Percentiles rank a stretch among this genome's conserved stretches.
Evolutionary conservation across 1,139 yeast genomes (phyloP).

Genomic region (Taphrina betulina): DNA sequence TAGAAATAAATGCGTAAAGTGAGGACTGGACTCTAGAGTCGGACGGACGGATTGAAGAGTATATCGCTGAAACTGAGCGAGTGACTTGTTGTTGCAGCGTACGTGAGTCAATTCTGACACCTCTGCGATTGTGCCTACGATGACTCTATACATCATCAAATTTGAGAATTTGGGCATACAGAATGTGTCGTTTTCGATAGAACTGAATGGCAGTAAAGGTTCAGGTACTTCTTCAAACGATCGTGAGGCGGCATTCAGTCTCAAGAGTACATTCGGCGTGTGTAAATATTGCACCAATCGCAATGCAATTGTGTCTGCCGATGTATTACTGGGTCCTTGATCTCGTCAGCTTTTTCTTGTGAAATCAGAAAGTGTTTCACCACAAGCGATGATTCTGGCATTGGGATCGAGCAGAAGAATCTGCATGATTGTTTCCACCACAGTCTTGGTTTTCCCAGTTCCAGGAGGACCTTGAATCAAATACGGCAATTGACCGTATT

Average conservation of each 20-base stretch:
- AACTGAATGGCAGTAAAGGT: slow-evolving; percentile 36
- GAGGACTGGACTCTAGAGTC: slow-evolving; percentile 9
- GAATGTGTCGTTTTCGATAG: slow-evolving; percentile 34
- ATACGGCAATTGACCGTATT: slow-evolving; percentile 36
- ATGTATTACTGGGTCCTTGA: slow-evolving; percentile 36
- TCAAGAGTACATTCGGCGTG: slow-evolving; percentile 33
- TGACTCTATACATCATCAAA: slow-evolving; percentile 34
- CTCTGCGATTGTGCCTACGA: slow-evolving; percentile 37
- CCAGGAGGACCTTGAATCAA: slow-evolving; percentile 38
- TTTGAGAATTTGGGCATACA: slow-evolving; percentile 33
- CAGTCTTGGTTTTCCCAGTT: slow-evolving; percentile 38
- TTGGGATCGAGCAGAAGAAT: slow-evolving; percentile 30
- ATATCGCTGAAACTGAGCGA: slow-evolving; percentile 30
- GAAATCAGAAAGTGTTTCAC: slow-evolving; percentile 30
- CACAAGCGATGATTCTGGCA: slow-evolving; percentile 23
- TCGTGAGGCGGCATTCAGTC: slow-evolving; percentile 33
- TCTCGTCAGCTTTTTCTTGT: neutral
- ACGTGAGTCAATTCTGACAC: slow-evolving; percentile 33
- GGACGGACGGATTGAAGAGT: slow-evolving; percentile 26
- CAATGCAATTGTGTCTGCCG: slow-evolving; percentile 38
- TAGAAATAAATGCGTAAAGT: slow-evolving; percentile 37
- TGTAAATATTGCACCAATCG: slow-evolving; percentile 32
- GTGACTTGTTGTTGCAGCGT: slow-evolving; percentile 35
- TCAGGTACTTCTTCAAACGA: slow-evolving; percentile 37
- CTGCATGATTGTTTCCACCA: slow-evolving; percentile 36